Conservation (phyloP, 176 grass and related monocot species). For the Triticum urartu region DNA sequence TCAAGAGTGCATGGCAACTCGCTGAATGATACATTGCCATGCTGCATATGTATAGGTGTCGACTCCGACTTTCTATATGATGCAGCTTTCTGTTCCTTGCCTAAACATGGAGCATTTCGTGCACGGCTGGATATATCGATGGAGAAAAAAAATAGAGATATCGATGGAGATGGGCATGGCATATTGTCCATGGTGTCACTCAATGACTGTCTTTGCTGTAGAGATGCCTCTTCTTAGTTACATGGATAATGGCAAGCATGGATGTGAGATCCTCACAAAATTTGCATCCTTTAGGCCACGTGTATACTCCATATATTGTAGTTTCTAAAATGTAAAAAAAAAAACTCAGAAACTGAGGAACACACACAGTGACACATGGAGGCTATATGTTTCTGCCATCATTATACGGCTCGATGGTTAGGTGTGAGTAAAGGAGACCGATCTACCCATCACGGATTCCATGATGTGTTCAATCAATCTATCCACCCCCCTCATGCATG, state of each 20-base stretch:
- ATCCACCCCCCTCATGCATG: slow-evolving; percentile 42
- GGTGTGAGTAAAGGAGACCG: too few species aligned
- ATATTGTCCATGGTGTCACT: slow-evolving; percentile 36
- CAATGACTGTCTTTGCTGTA: slow-evolving; percentile 37
- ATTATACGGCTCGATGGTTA: too few species aligned
- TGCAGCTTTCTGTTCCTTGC: not conserved
- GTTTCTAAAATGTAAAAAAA: too few species aligned
- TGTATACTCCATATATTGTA: too few species aligned
- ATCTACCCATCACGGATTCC: slow-evolving; percentile 54
- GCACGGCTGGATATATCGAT: not conserved
- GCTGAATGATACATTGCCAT: not conserved
- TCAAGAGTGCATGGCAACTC: not conserved
- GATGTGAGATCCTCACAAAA: too few species aligned
- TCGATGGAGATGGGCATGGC: not conserved
- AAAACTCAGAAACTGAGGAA: too few species aligned
- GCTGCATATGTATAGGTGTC: not conserved
- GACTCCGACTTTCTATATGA: not conserved
- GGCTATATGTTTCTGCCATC: too few species aligned
- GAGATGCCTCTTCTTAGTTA: not conserved
- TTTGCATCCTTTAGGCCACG: too few species aligned
- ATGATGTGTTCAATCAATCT: slow-evolving; percentile 96
- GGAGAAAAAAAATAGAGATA: too few species aligned
- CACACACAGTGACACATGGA: too few species aligned
- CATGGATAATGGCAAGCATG: not conserved
- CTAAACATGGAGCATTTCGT: not conserved